Base-by-base conservation (phyloP, 345 rosid species). In the Jatropha curcas region DNA sequence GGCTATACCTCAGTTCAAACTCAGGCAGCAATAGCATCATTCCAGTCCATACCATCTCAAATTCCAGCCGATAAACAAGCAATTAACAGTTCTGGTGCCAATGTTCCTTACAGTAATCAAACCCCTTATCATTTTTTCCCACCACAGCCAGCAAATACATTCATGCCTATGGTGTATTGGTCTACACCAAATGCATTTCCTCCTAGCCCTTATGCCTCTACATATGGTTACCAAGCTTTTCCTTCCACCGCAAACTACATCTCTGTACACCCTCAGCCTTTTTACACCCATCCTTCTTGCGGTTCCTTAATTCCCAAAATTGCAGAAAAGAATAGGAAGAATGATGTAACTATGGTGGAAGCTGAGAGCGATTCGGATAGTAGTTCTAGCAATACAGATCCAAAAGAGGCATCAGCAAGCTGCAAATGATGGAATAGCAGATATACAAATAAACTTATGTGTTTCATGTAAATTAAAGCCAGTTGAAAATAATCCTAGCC, bases 111-210 rank as follows among this genome's bases (percentile, higher is more conserved):
- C 86, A 72, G 69, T n/a, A 70, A 34, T 71, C 88, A 77, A 75
- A 60, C 63, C 58, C 76, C 79, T 0, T 79, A 60, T 71, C 81
- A 65, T 58, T 45, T 79, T 73, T 79, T 80, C 33, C 79, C 82
- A 45, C 79, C 79, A 55, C 86, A 75, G 20, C 75, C 86, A 2
- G 34, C 77, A 70, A 82, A 77, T 74, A 48, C 61, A 65, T 85
- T 84, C 78, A 68, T 82, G 83, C 91, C 91, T 28, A 79, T 87
- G 91, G 63, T 80, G 25, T 82, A 75, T 74, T 87, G 86, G 89
- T 84, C 87, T 71, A 80, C 82, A 28, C 82, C 84, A 14, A 77
- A 25, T 68, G 66, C 81, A 57, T 72, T 81, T 72, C 83, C 83
- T 76, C 63, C 80, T 6, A 7, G 48, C 52, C 84, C 87, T 74